These are phyloP conservation scores for Hypoxylon fragiforme DNA, from an alignment of 495 filamentous ascomycete species.

Conservation along the genomic window DNA sequence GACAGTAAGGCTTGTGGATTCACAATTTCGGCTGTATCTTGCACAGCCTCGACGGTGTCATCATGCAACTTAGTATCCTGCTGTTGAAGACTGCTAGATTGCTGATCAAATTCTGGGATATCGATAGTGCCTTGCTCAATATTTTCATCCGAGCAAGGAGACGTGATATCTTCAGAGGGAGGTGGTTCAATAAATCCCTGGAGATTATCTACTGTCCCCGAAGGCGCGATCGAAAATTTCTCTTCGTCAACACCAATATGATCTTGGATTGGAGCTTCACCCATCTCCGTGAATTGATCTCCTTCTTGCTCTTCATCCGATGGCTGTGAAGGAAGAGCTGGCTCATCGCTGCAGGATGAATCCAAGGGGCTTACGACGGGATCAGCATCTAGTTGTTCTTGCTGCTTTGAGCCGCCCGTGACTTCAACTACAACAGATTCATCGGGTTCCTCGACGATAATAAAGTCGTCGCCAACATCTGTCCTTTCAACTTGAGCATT, in stretches of 20 bases:
- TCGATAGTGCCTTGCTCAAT: neutral
- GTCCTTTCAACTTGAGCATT: neutral
- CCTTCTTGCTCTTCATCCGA: neutral
- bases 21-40: neutral
- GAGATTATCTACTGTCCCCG: neutral
- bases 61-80: neutral
- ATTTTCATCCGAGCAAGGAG: neutral
- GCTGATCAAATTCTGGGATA: neutral
- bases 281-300: neutral
- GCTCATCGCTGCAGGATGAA: neutral
- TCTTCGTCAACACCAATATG: neutral
- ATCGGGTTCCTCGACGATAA: constrained; percentile 12
- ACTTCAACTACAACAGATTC: neutral
- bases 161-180: neutral
- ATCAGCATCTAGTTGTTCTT: neutral
- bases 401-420: neutral
- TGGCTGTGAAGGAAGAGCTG: neutral
- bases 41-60: neutral
- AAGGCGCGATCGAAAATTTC: neutral
- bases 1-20: too few species aligned
- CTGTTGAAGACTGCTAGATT: neutral
- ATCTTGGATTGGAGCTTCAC: neutral
- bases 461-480: constrained; percentile 7
- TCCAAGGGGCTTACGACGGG: neutral
- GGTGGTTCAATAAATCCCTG: neutral